These are phyloP conservation scores for Lichtheimia corymbifera DNA, from an alignment of 371 early-diverging fungal genomes.

Conservation along the genomic window DNA sequence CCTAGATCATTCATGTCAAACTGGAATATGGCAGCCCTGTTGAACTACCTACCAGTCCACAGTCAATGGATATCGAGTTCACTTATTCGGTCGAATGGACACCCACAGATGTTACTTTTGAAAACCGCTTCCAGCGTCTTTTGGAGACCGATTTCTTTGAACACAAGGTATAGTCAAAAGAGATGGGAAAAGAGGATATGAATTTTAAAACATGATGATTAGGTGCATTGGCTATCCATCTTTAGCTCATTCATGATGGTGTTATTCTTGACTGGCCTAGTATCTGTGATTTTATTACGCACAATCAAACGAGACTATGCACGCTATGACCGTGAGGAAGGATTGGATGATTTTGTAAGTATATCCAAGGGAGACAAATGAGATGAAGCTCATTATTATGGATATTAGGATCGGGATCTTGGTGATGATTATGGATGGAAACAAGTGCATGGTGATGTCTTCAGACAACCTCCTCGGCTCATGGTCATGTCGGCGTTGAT, in stretches of 20 bases:
- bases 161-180: conserved; percentile 60
- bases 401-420: conserved; percentile 70
- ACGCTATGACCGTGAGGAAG: conserved; percentile 79
- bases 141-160: conserved; percentile 80
- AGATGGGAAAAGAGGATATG: background rate
- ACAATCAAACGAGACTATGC: conserved; percentile 81
- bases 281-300: conserved; percentile 69
- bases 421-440: conserved; percentile 93
- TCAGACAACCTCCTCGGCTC: conserved; percentile 74
- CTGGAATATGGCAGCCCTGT: conserved; percentile 44
- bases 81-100: conserved; percentile 76
- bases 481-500: conserved; percentile 50
- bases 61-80: conserved; percentile 54
- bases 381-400: background rate
- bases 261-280: conserved; percentile 75
- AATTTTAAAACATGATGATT: too few relatives aligned
- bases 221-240: conserved; percentile 89
- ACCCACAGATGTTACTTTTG: conserved; percentile 56
- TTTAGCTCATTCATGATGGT: conserved; percentile 87
- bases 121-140: conserved; percentile 66
- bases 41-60: conserved; percentile 20
- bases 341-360: conserved; percentile 71
- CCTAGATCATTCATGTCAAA: conserved; percentile 59
- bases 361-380: background rate
- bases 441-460: conserved; percentile 87